Evolutionary conservation across 768 basidiomycete species (phyloP), one percentile per base, ranked within the genome.

Genomic region (Nidularia pulvinata): DNA sequence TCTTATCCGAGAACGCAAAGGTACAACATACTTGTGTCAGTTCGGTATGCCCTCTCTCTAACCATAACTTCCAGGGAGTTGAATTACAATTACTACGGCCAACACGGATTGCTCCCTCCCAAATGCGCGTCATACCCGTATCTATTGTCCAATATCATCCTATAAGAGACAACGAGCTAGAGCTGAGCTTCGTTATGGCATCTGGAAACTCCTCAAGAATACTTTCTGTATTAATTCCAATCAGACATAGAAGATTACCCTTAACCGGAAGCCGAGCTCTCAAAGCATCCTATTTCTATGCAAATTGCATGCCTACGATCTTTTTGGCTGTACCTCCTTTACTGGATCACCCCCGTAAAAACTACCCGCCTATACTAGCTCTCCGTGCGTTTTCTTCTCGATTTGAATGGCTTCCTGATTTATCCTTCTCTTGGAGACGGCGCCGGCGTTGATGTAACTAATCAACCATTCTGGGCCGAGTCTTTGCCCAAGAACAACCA

Each of bases 371-470:
- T 0, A 78, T 89, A 58, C 81, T 77, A 1, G 16, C 42, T 45
- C 46, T 58, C 45, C 50, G 30, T 49, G 51, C 32, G 33, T 35
- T 42, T 25, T 4, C 43, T 22, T 33, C 34, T 48, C 25, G 43
- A 52, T 54, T 9, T 9, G 2, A 30, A 48, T 46, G 7, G 55
- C 33, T 51, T 42, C 19, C 35, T 47, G 13, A n/a, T 36, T 55
- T 19, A 30, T 3, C 25, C 25, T 30, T 53, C 3, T 46, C 39
- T 42, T 42, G 33, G 57, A 92, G 91, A 96, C 66, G 95, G 95
- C 2, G 93, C 95, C 1, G 94, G 94, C 1, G 91, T 91, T 4
- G 87, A 94, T 55, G 78, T 91, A 6, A 55, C 84, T 37, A 55
- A 60, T 5, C 64, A 72, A 30, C 58, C 75, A 0, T 84, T 87